A percentile compares a stretch with the other conserved stretches of the same genome.
These are phyloP conservation scores for Borealophlyctis nickersoniae DNA, from an alignment of 192 early-diverging fungal genomes.

Conservation along the genomic window DNA sequence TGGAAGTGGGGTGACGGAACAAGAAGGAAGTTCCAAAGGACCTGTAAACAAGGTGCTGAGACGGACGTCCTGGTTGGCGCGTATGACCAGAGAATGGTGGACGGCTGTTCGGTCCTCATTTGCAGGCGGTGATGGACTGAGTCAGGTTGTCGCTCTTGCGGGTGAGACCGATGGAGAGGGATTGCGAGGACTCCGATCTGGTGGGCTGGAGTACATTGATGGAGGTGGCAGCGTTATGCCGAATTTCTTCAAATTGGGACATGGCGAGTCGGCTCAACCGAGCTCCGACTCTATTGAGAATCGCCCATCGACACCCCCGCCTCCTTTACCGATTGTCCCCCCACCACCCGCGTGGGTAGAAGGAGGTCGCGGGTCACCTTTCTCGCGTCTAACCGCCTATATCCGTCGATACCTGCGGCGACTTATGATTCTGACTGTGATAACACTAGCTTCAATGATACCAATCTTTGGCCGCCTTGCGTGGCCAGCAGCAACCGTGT, in stretches of 20 bases:
- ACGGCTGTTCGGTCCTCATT: too few relatives aligned
- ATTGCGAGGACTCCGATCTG: background rate
- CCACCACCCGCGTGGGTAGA: background rate
- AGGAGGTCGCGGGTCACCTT: conserved; percentile 1
- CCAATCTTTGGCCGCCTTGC: conserved; percentile 30
- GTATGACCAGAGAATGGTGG: conserved; percentile 1
- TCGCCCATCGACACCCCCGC: background rate
- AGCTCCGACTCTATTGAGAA: background rate
- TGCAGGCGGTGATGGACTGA: too few relatives aligned
- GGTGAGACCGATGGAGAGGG: background rate
- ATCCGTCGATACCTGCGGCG: conserved; percentile 27
- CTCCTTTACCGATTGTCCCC: background rate
- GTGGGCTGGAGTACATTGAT: background rate
- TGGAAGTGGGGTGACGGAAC: background rate
- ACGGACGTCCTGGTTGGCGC: background rate
- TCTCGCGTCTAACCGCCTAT: conserved; percentile 21
- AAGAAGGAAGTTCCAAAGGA: background rate
- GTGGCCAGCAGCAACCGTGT: conserved; percentile 36
- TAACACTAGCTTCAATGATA: conserved; percentile 12
- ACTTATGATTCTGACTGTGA: conserved; percentile 17
- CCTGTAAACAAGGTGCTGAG: background rate
- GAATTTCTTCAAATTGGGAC: background rate
- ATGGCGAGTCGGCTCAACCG: background rate
- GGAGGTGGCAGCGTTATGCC: background rate
- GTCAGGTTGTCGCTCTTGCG: too few relatives aligned